Percentiles rank a stretch among this genome's conserved stretches.
phyloP scores from a whole-genome alignment of 495 filamentous ascomycete genomes.

The Thermothielavioides terrestris region DNA sequence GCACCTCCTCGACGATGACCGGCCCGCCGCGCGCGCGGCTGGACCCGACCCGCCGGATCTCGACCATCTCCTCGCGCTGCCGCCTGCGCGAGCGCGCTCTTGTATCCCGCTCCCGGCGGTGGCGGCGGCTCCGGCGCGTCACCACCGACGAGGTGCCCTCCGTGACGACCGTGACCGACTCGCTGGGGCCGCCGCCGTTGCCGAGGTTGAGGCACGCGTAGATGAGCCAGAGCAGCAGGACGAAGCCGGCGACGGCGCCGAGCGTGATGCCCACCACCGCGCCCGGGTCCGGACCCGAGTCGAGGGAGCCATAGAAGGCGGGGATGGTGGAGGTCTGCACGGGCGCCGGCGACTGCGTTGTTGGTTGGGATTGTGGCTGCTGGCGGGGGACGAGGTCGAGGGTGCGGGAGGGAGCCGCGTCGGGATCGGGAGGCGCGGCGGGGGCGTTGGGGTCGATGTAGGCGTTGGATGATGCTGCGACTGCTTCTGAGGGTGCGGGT shows the following conservation, averaged over 20 bases:
- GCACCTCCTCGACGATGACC: conserved; percentile 26
- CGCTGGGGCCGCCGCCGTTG: background rate
- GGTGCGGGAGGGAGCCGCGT: background rate
- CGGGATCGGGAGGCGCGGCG: background rate
- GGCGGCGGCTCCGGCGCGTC: conserved; percentile 25
- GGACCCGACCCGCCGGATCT: conserved; percentile 28
- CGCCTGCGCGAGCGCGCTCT: too few species aligned
- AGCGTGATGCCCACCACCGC: conserved; percentile 77
- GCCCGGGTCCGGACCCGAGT: conserved; percentile 55
- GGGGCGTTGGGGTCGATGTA: background rate
- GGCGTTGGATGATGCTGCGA: too few species aligned
- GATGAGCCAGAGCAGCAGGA: conserved; percentile 66
- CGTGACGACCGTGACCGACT: conserved; percentile 2
- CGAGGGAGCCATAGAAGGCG: conserved; percentile 54
- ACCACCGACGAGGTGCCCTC: conserved; percentile 30
- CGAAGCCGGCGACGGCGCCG: conserved; percentile 72
- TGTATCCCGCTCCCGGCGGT: conserved; percentile 14
- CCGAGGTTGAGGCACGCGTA: conserved; percentile 57
- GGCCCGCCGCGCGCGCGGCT: conserved; percentile 1
- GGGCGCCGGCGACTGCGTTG: background rate
- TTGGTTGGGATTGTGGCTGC: background rate
- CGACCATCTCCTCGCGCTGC: conserved; percentile 24
- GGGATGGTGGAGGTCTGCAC: conserved; percentile 43
- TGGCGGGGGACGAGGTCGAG: background rate
- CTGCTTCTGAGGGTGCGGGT: too few species aligned